A percentile compares a stretch with the other conserved stretches of the same genome.
phyloP scores from a whole-genome alignment of 176 grass and related monocot genomes.

The Musa troglodytarum region DNA sequence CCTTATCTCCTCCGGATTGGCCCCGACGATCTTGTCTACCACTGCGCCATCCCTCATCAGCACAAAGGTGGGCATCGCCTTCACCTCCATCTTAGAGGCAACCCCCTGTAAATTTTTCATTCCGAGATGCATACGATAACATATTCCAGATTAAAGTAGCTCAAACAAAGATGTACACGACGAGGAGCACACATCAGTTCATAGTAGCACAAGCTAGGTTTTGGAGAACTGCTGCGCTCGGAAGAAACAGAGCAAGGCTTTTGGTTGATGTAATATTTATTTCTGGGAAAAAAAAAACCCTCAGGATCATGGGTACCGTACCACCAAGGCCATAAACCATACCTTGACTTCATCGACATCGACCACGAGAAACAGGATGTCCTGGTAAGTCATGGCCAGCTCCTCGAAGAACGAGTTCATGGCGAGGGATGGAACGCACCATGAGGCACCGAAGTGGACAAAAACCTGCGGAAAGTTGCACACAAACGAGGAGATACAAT shows the following conservation, averaged over 20 bases:
- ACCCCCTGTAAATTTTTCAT: constrained; percentile 28
- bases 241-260: no score
- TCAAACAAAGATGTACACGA: no score
- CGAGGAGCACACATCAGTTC: background rate
- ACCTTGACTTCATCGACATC: constrained; percentile 93
- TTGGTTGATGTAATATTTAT: no score
- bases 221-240: no score
- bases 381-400: constrained; percentile 54
- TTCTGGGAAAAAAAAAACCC: no score
- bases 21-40: constrained; percentile 51
- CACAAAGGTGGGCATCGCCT: constrained; percentile 95
- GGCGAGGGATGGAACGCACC: constrained; percentile 87
- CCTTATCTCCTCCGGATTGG: constrained; percentile 4
- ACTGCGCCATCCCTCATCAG: constrained; percentile 52
- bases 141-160: no score
- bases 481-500: no score
- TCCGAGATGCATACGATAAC: no score
- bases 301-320: background rate
- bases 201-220: no score
- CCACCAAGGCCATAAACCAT: background rate
- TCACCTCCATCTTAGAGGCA: constrained; percentile 74
- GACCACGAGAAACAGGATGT: constrained; percentile 58
- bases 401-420: constrained; percentile 95
- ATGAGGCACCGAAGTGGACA: constrained; percentile 79
- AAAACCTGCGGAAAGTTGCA: constrained; percentile 34